Base-by-base conservation (phyloP, 768 basidiomycete species). In the Serendipita vermifera region DNA sequence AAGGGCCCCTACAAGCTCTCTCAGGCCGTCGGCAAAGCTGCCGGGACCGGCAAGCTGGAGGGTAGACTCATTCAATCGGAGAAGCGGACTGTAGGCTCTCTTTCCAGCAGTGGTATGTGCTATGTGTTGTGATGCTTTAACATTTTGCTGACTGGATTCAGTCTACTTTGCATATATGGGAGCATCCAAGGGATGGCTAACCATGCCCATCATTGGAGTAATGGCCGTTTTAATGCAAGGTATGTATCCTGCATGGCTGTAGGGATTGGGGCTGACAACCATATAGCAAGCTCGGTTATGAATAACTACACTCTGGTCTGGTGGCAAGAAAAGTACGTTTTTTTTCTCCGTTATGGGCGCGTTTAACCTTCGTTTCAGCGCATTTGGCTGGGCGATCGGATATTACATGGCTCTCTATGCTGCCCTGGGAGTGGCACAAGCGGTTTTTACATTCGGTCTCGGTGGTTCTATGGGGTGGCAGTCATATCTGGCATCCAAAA, bases 331-430 rank as follows among this genome's bases (percentile, higher is more conserved):
- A 74, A 82, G 78, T 80, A 41, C 55, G 75, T 68, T 0, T 55
- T 32, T 27, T 26, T 27, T 27, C 29, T 33, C 27, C 24, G 32
- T 27, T 5, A 41, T 33, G 11, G 13, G 36, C 5, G 20, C 26
- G 13, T 6, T 5, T 58, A 20, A 41, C 2, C 15, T 15, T 40
- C 7, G 27, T 48, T 24, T n/a, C 54, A 80, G 75, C 62, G 69
- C 68, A 33, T 81, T 75, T 64, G 41, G 74, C 43, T 69, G 69
- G 6, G 64, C 76, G 1, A 77, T 77, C 59, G 75, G 75, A 1
- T 79, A 82, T 61, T 85, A 85, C 64, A 81, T 85, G 65, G 73
- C 68, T 3, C 60, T 84, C 11, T 87, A 85, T 62, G 82, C 78
- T 1, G 72, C 68, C 24, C 69, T 87, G 3, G 83, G 83, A 31